Conservation (phyloP, 192 early-diverging fungal genomes). For the Backusella tuberculispora region DNA sequence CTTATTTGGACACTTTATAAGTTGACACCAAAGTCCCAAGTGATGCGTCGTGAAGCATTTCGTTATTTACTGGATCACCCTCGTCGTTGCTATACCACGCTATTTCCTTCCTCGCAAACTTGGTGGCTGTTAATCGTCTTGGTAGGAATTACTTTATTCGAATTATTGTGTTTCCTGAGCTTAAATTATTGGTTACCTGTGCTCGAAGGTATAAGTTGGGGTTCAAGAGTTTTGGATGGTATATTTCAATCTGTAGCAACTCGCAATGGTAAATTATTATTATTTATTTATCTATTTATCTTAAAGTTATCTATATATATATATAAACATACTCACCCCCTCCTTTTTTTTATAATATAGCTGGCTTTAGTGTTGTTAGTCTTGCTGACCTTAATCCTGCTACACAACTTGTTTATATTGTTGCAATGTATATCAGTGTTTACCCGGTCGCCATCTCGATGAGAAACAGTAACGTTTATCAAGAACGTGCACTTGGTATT, state of each 20-base stretch:
- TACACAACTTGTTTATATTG: slow-evolving; percentile 32
- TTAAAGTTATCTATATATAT: background rate
- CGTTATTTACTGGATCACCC: slow-evolving; percentile 40
- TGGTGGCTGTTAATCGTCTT: slow-evolving; percentile 37
- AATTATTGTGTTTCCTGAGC: slow-evolving; percentile 28
- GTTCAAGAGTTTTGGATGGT: slow-evolving; percentile 35
- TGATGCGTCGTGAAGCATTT: slow-evolving; percentile 31
- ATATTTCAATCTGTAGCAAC: slow-evolving; percentile 42
- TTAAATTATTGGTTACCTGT: slow-evolving; percentile 39
- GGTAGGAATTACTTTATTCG: slow-evolving; percentile 32
- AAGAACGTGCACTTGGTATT: slow-evolving; percentile 42
- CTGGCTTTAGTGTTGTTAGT: slow-evolving; percentile 40
- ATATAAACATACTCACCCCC: background rate
- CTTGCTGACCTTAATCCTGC: slow-evolving; percentile 33
- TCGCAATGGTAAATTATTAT: slow-evolving; percentile 31
- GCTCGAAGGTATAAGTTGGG: slow-evolving; percentile 27
- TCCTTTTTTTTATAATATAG: slow-evolving; percentile 12
- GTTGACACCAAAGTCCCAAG: slow-evolving; percentile 22
- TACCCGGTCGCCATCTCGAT: slow-evolving; percentile 46
- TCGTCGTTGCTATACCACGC: slow-evolving; percentile 38
- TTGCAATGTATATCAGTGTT: slow-evolving; percentile 45
- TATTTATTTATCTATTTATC: background rate
- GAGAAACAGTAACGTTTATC: slow-evolving; percentile 44
- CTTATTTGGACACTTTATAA: slow-evolving; percentile 33
- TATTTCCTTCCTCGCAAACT: slow-evolving; percentile 39